phyloP scores from a whole-genome alignment of 345 rosid species.

The Ailanthus altissimus region DNA sequence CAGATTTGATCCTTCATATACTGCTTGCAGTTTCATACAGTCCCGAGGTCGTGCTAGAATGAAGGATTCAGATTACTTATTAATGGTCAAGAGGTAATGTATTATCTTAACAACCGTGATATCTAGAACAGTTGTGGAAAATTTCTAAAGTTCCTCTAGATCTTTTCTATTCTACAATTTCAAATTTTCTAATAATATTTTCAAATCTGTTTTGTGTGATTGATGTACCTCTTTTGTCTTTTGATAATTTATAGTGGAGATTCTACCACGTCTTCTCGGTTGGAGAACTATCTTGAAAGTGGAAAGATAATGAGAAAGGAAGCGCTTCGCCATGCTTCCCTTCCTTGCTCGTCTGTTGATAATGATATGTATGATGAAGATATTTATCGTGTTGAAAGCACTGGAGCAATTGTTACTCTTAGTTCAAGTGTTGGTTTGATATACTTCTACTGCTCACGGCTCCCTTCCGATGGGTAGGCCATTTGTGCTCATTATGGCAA shows the following conservation, averaged over 20 bases:
- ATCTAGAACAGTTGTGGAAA: not conserved
- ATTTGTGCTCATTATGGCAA: conserved; percentile 4
- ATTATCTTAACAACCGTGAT: not conserved
- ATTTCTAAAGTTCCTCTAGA: not conserved
- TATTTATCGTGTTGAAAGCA: conserved; percentile 50
- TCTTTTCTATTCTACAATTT: too few species aligned
- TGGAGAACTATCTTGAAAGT: conserved; percentile 58
- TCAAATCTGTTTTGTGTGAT: not conserved
- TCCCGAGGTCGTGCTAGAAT: conserved; percentile 98
- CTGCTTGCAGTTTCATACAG: conserved; percentile 90
- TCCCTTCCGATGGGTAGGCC: conserved; percentile 86
- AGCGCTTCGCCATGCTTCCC: conserved; percentile 54
- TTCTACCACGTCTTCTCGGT: conserved; percentile 42
- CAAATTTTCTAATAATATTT: too few species aligned
- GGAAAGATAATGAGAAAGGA: conserved; percentile 76
- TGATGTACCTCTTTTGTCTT: not conserved
- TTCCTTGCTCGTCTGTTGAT: conserved; percentile 55
- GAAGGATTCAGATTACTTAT: conserved; percentile 73
- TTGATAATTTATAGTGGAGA: conserved; percentile 52
- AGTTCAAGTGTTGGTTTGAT: conserved; percentile 65
- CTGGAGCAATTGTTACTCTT: conserved; percentile 61
- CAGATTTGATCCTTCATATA: conserved; percentile 80
- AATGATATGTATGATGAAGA: conserved; percentile 37
- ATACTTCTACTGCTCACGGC: conserved; percentile 79
- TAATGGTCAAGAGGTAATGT: conserved; percentile 69